These are phyloP conservation scores for Casuarina cunninghamiana DNA, from an alignment of 306 rosid genomes.

Conservation along the genomic window DNA sequence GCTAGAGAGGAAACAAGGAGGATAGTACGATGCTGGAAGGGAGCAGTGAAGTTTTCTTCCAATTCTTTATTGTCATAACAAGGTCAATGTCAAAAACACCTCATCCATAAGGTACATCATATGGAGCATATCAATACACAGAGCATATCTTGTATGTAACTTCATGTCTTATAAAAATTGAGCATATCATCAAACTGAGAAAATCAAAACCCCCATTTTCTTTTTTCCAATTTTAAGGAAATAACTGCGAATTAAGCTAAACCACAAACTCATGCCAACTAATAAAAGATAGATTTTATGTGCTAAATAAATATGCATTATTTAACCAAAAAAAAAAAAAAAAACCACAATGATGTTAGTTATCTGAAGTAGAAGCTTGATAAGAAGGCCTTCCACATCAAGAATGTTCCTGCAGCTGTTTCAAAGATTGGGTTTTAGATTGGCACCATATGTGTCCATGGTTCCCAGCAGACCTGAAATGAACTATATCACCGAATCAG, in stretches of 20 bases:
- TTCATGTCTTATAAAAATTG: background rate
- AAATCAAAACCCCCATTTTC: background rate
- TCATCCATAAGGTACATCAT: background rate
- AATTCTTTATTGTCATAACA: background rate
- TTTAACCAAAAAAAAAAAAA: no score
- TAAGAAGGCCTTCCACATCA: constrained; percentile 4
- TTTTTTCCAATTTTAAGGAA: background rate
- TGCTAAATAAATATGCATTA: background rate
- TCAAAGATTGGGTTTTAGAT: constrained; percentile 17
- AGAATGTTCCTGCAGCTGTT: constrained; percentile 10
- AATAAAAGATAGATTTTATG: background rate
- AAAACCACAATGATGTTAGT: background rate
- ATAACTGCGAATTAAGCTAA: background rate
- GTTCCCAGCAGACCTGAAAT: constrained; percentile 26
- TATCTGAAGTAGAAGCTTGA: constrained; percentile 16
- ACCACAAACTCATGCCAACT: background rate
- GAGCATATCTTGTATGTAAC: background rate
- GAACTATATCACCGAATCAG: constrained; percentile 18
- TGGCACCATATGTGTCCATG: constrained; percentile 20
- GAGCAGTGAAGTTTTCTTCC: background rate
- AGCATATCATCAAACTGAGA: background rate
- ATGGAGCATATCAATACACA: background rate
- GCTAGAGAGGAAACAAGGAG: background rate
- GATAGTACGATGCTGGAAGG: background rate
- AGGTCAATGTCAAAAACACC: background rate